phyloP scores from a whole-genome alignment of 225 moss, liverwort and hornwort species.

The Pleurozium schreberi region DNA sequence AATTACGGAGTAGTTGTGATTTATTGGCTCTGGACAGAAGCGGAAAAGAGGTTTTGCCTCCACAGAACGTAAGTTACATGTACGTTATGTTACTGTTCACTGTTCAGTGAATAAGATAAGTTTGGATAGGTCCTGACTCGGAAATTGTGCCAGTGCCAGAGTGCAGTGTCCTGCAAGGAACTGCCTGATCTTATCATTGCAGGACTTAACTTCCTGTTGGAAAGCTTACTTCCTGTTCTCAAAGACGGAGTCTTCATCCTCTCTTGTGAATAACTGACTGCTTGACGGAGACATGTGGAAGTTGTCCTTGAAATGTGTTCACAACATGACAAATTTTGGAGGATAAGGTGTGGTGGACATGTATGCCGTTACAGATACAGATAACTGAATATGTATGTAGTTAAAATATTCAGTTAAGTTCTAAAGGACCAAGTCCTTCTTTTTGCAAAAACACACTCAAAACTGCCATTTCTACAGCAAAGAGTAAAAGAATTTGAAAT shows the following conservation, averaged over 20 bases:
- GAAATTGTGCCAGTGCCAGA: neutral
- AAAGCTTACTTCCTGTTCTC: too few species aligned
- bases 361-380: too few species aligned
- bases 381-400: too few species aligned
- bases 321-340: neutral
- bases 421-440: too few species aligned
- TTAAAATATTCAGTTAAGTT: too few species aligned
- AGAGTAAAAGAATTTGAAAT: too few species aligned
- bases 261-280: too few species aligned
- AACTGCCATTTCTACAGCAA: too few species aligned
- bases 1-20: neutral
- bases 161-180: neutral
- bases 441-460: too few species aligned
- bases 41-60: neutral
- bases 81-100: too few species aligned
- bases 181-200: neutral
- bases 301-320: neutral
- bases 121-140: neutral
- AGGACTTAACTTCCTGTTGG: too few species aligned
- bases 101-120: neutral
- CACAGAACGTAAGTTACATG: neutral
- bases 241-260: neutral
- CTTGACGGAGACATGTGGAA: too few species aligned
- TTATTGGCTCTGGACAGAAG: neutral
- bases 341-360: neutral